A percentile compares a stretch with the other conserved stretches of the same genome.
Conservation (phyloP, 164 flowering plant species). For the Kingdonia uniflora region DNA sequence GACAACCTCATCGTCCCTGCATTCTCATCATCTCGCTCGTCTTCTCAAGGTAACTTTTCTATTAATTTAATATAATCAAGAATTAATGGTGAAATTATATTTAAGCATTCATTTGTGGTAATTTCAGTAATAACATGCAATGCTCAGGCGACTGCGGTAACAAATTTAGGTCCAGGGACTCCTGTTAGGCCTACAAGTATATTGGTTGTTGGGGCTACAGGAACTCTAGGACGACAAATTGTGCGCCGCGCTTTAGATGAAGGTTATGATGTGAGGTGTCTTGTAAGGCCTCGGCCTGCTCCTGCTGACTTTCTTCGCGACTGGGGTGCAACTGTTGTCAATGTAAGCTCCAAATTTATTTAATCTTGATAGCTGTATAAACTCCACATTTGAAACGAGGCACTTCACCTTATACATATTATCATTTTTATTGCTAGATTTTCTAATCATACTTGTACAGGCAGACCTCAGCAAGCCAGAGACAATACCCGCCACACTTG, state of each 20-base stretch:
- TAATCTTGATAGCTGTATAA: too few species aligned
- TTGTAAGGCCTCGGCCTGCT: constrained; percentile 89
- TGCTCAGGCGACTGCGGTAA: constrained; percentile 30
- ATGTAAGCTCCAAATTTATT: constrained; percentile 41
- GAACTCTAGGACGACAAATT: constrained; percentile 88
- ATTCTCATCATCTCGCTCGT: constrained; percentile 1
- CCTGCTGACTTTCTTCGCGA: constrained; percentile 99
- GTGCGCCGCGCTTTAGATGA: constrained; percentile 91
- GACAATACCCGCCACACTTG: constrained; percentile 89
- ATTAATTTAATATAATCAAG: too few species aligned
- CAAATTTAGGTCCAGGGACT: constrained; percentile 79
- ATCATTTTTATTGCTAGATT: neutral
- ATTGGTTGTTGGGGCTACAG: constrained; percentile 93
- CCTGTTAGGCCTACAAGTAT: constrained; percentile 89
- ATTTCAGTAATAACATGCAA: constrained; percentile 29
- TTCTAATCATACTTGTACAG: constrained; percentile 31
- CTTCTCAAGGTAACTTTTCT: constrained; percentile 12
- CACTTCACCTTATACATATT: too few species aligned
- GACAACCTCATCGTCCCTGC: constrained; percentile 15
- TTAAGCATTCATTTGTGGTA: too few species aligned
- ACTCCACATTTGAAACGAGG: too few species aligned
- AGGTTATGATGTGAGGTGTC: constrained; percentile 95
- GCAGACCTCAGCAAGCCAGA: constrained; percentile 94
- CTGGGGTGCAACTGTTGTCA: constrained; percentile 98
- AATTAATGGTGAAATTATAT: too few species aligned